Conservation (phyloP, 139 green algal species). For the Picochlorum sp. region DNA sequence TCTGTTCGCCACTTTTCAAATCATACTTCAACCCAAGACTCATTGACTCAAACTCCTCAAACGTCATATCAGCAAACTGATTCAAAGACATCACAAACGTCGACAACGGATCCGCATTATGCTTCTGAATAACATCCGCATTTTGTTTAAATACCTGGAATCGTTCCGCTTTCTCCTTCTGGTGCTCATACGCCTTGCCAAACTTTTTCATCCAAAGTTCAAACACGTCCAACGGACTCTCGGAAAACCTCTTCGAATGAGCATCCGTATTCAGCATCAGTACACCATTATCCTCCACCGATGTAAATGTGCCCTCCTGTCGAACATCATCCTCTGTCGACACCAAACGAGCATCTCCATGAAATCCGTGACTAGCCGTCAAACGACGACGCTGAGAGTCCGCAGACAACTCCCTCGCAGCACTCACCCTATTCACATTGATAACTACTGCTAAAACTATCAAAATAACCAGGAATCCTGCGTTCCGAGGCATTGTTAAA, state of each 20-base stretch:
- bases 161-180: conserved; percentile 6
- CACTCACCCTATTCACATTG: too few relatives aligned
- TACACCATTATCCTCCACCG: background rate
- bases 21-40: conserved; percentile 37
- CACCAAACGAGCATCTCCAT: too few relatives aligned
- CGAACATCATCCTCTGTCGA: too few relatives aligned
- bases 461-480: too few relatives aligned
- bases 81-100: conserved; percentile 69
- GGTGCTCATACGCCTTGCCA: conserved; percentile 13
- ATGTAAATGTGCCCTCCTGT: too few relatives aligned
- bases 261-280: background rate
- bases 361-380: too few relatives aligned
- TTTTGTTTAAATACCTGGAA: conserved; percentile 24
- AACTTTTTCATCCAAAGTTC: conserved; percentile 10
- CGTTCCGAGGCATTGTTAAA: too few relatives aligned
- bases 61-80: conserved; percentile 76
- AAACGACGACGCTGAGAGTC: too few relatives aligned
- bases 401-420: too few relatives aligned
- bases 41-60: conserved; percentile 63
- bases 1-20: too few relatives aligned
- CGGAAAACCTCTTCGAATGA: too few relatives aligned
- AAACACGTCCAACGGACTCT: conserved; percentile 15
- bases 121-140: conserved; percentile 14
- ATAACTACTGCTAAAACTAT: too few relatives aligned
- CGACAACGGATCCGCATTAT: conserved; percentile 31